Evolutionary conservation across 1,139 yeast genomes (phyloP), one percentile per base, ranked within the genome.

Genomic region (Kodamaea fungicola): DNA sequence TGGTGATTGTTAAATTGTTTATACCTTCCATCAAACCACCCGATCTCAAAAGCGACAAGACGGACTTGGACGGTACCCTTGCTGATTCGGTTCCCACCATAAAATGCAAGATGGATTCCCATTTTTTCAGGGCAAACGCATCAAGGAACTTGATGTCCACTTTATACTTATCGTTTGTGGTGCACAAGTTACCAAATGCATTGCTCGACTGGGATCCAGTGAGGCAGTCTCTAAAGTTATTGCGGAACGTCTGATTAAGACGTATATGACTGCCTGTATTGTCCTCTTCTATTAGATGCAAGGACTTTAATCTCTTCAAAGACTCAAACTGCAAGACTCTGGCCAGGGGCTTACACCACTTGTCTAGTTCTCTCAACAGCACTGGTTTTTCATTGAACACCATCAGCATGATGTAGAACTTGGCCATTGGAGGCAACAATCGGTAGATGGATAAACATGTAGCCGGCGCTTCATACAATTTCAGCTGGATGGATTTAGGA

Each of bases 51-150:
- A 84, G 61, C 26, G 79, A 74, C 31, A 84, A 61, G 1, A 84
- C 92, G 13, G 86, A 84, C 21, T 72, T 70, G 26, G 87, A 80
- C 5, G 96, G 95, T 2, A 75, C 66, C 8, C 69, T 67, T 13
- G 79, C 66, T 33, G 80, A 64, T 40, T 84, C 84, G 0, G 96
- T 87, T 3, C 97, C 97, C 32, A 92, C 98, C 97, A 92, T 92
- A 62, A 83, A 92, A 68, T 94, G 98, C 50, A 94, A 69, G 49
- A 94, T 92, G 5, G 88, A 80, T 57, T 94, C 98, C 98, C 98
- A 92, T 54, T 85, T 87, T 33, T 74, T 76, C 7, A 88, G 76
- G 8, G 97, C 95, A 63, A 88, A 89, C 30, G 69, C 69, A 52
- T 89, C 96, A 34, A 92, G 65, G 51, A 83, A 84, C 27, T 73